Evolutionary conservation across 169 alveolate genomes (phyloP), one percentile per base, ranked within the genome.

Genomic region (Babesia caballi): DNA sequence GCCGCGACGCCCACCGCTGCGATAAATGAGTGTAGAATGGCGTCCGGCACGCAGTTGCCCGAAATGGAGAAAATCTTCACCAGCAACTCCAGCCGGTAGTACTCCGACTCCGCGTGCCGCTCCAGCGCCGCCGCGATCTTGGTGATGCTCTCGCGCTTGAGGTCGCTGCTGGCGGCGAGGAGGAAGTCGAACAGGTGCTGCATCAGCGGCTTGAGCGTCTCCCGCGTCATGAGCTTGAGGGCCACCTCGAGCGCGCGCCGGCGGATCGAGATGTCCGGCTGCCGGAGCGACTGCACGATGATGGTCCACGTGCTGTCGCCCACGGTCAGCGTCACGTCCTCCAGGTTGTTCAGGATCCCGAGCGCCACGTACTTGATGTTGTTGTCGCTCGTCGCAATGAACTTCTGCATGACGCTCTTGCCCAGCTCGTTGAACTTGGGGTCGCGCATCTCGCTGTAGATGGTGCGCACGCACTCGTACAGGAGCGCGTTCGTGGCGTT

Each of bases 401-500:
- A 97, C 70, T 96, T 92, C 2, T 98, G 98, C 42, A 98, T 90
- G 15, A 96, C 96, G 75, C 96, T 95, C 42, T 95, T 94, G 0
- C 97, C 78, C 57, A 78, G 77, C 38, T 75, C 67, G 75, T 78
- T 78, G 40, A 83, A 63, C 56, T 85, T 85, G 25, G 95, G 85
- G 19, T 93, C 94, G 21, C 92, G 74, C 44, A 94, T 96, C 65
- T 94, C 93, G 65, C 91, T 90, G 90, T 96, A 92, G 67, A 98
- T 97, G 15, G 99, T 94, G 80, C 96, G 82, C 19, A 97, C 99
- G 82, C 99, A 96, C 73, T 98, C 99, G 80, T 96, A 96, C 71
- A 97, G 85, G 30, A 98, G 96, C 25, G 99, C 92, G 89, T 96
- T 95, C 40, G 99, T 99, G n/a, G 98, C 96, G 83, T 97, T 96